Evolutionary conservation across 805 yeast species (phyloP).

Genomic region (Metahyphopichia silvanorum): DNA sequence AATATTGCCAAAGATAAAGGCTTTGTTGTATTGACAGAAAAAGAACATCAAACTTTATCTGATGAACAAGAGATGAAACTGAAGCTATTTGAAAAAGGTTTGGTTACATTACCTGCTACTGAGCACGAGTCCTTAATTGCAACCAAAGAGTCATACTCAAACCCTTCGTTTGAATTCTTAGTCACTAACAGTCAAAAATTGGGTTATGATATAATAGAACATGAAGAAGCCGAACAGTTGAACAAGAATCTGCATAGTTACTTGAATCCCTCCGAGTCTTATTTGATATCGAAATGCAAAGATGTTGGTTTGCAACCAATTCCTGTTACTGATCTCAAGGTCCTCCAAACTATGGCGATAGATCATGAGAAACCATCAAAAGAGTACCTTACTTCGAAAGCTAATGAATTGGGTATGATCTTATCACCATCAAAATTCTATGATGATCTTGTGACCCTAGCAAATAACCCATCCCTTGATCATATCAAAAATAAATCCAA

Average conservation of each 20-base stretch:
- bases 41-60: conserved; percentile 24
- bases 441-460: conserved; percentile 25
- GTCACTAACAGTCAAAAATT: conserved; percentile 6
- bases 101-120: conserved; percentile 26
- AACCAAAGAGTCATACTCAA: conserved; percentile 8
- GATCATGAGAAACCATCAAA: conserved; percentile 32
- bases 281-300: conserved; percentile 18
- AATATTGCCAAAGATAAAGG: conserved; percentile 22
- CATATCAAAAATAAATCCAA: conserved; percentile 19
- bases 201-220: conserved; percentile 10
- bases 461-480: conserved; percentile 22
- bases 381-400: conserved; percentile 29
- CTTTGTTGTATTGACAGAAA: conserved; percentile 19
- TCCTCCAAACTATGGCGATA: conserved; percentile 13
- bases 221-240: conserved; percentile 14
- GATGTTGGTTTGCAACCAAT: conserved; percentile 14
- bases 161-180: conserved; percentile 23
- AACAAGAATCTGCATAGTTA: conserved; percentile 9
- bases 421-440: conserved; percentile 25
- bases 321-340: conserved; percentile 12
- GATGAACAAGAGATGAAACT: conserved; percentile 34
- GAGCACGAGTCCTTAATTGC: conserved; percentile 15
- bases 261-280: conserved; percentile 20
- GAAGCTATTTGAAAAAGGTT: conserved; percentile 25
- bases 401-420: conserved; percentile 31